Conservation (phyloP, 2,329 filamentous ascomycete species). For the Chaetomium sp. region DNA sequence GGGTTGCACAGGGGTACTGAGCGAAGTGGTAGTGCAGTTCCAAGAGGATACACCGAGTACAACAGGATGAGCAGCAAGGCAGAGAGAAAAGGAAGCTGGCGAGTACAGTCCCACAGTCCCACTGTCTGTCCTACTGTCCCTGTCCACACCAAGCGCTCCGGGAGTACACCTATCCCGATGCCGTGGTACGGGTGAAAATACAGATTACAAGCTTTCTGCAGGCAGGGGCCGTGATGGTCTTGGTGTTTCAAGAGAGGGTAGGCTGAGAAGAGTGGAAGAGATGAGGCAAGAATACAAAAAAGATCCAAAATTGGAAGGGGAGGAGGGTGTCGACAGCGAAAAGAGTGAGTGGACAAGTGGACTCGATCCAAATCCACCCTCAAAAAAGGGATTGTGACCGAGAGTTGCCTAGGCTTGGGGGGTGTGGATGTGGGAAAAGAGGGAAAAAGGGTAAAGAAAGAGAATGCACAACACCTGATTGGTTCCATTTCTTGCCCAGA, state of each 20-base stretch:
- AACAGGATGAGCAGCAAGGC: background rate
- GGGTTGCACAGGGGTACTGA: slow-evolving; percentile 2
- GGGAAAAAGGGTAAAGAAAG: slow-evolving; percentile 15
- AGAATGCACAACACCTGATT: slow-evolving; percentile 20
- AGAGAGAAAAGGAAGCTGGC: too few relatives aligned
- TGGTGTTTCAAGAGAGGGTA: background rate
- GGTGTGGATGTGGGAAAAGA: background rate
- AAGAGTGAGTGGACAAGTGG: background rate
- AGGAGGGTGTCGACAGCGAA: background rate
- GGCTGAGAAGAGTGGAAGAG: background rate
- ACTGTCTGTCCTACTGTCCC: too few relatives aligned
- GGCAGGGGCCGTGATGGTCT: background rate
- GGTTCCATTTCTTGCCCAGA: slow-evolving; percentile 13
- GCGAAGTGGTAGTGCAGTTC: background rate
- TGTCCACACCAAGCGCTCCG: too few relatives aligned
- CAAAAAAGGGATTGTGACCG: background rate
- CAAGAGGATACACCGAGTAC: background rate
- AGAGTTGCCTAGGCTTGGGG: background rate
- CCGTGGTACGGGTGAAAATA: background rate
- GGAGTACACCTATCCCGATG: background rate
- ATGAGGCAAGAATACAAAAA: background rate
- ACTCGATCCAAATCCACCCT: background rate
- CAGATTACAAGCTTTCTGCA: background rate
- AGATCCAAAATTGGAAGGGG: background rate
- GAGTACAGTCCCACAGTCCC: too few relatives aligned